Evolutionary conservation across 1,139 yeast species (phyloP), one percentile per base, ranked within the genome.

Genomic region (Candida dubliniensis): DNA sequence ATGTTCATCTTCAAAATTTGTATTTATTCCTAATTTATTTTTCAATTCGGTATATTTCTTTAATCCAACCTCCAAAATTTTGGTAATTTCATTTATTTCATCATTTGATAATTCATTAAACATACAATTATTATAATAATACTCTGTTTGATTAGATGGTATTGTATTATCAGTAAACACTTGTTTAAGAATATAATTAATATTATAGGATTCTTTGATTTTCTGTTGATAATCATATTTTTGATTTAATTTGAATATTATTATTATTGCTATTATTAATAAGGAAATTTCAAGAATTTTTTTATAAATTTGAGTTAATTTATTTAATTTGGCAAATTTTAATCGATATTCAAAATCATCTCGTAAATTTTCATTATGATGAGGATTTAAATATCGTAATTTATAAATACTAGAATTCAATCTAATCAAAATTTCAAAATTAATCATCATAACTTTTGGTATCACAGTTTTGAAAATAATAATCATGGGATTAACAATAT

Each of bases 401-500:
- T 41, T 41, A 14, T 56, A 50, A 12, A 70, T 53, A 1, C 56
- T 47, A 1, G 58, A 50, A 38, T 68, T 65, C 9, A 60, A 50
- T 39, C 51, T 48, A 2, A 52, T 23, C 29, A 58, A 46, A 3
- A 56, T 27, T 1, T 67, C 57, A 41, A 71, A 56, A 34, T 53
- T 54, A 12, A 67, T 42, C 44, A 67, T 74, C 31, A 59, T 58
- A 1, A 59, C 50, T 45, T 62, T 66, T 44, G 70, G 76, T 34
- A 67, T 57, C 47, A 64, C 47, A 8, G 55, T 46, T 41, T 66
- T n/a, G n/a, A n/a, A n/a, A n/a, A n/a, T n/a, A n/a, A n/a, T 61
- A 3, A 69, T 36, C 2, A 60, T 43, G 2, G 76, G 76, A 45
- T 63, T 71, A 43, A 72, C 50, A 9, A 71, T 57, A 41, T 71